phyloP scores from a whole-genome alignment of 2,329 filamentous ascomycete genomes.

The Fonsecaea monophora region DNA sequence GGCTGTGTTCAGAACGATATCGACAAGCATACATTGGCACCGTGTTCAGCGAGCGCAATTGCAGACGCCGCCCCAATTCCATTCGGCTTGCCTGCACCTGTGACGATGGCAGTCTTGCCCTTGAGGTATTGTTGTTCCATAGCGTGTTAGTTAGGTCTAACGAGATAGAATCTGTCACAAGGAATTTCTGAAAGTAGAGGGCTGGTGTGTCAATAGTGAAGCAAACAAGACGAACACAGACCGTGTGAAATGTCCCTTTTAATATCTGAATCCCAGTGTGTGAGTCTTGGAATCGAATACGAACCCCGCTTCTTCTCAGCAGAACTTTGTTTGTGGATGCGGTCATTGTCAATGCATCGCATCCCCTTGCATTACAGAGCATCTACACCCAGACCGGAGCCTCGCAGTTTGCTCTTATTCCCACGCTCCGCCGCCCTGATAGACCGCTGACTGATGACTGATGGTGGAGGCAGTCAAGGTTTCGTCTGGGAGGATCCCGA shows the following conservation, averaged over 20 bases:
- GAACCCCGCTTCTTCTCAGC: not conserved
- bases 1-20: not conserved
- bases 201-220: not conserved
- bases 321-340: not conserved
- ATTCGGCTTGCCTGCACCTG: constrained; percentile 41
- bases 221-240: not conserved
- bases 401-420: constrained; percentile 1
- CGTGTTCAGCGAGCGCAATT: constrained; percentile 31
- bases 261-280: not conserved
- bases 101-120: constrained; percentile 42
- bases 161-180: not conserved
- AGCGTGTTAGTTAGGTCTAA: not conserved
- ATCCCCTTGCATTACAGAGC: not conserved
- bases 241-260: not conserved
- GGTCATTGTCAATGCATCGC: constrained; percentile 1
- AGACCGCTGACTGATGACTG: constrained; percentile 22
- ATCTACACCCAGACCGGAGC: not conserved
- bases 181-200: not conserved
- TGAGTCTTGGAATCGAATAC: not conserved
- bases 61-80: constrained; percentile 41
- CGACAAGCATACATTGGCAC: constrained; percentile 28
- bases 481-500: not conserved
- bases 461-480: constrained; percentile 9
- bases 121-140: constrained; percentile 32
- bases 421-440: not conserved